Evolutionary conservation across 768 basidiomycete genomes (phyloP), one percentile per base, ranked within the genome.

Genomic region (Harrya chromipes): DNA sequence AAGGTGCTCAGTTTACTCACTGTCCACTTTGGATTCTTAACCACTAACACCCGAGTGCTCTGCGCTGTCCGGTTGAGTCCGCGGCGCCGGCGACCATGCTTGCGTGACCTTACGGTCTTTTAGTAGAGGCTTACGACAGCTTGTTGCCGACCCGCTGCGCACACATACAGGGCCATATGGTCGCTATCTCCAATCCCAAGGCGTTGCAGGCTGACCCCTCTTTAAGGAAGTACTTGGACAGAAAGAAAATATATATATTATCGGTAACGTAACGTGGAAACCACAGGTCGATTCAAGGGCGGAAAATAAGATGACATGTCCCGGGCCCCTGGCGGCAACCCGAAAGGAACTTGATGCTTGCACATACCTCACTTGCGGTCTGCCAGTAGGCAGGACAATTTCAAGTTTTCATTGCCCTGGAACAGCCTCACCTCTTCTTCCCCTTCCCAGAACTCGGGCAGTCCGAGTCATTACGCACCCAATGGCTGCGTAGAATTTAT

Each of bases 181-280:
- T 51, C 46, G 52, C 56, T 61, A 64, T 64, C 59, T 57, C 49
- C 50, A 35, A 56, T 40, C 31, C 49, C 46, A 38, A 52, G 14
- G 42, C 24, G 33, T 55, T 20, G 31, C 46, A 61, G 23, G 29
- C 45, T 46, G 16, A 21, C 54, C 55, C 40, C 49, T 55, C 36
- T 40, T 55, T 50, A 46, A 46, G 46, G 53, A 59, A 50, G 40
- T 53, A 17, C 43, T 46, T 50, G 43, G 43, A 53, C 35, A 50
- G 51, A 47, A 53, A 39, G 39, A 46, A 60, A 53, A 53, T 47
- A 49, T 38, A 38, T 37, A 46, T 38, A 36, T 37, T 27, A 43
- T 44, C 6, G 47, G 51, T 65, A 53, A 63, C 61, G 61, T 65
- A 63, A 63, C 53, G 51, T 61, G 56, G 61, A 63, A 59, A 50